phyloP scores from a whole-genome alignment of 1,284 basidiomycete genomes.

The Apiotrichum sp. region DNA sequence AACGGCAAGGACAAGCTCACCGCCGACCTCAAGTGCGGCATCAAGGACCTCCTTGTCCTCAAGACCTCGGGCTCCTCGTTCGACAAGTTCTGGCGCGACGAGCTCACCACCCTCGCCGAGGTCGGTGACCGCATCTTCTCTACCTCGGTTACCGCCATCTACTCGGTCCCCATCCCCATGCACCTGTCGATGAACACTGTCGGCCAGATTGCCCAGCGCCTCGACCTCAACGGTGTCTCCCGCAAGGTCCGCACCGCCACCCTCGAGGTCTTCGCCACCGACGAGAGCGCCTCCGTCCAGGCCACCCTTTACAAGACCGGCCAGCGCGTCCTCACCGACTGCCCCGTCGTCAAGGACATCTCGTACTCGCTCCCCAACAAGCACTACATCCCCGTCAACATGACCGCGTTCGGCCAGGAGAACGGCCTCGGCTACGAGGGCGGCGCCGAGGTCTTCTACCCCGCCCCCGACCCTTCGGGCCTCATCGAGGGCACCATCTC shows the following conservation, averaged over 20 bases:
- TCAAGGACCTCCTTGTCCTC: constrained; percentile 75
- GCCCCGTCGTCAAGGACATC: constrained; percentile 58
- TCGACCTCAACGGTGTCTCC: constrained; percentile 56
- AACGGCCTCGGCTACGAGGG: constrained; percentile 55
- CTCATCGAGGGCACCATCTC: constrained; percentile 49
- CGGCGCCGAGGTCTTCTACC: constrained; percentile 73
- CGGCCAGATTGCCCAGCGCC: constrained; percentile 53
- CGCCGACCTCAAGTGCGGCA: constrained; percentile 61
- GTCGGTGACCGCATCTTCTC: constrained; percentile 72
- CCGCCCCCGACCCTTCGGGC: constrained; percentile 62
- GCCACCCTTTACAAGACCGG: constrained; percentile 89
- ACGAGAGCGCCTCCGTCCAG: constrained; percentile 89
- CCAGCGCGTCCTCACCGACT: constrained; percentile 62
- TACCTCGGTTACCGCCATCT: constrained; percentile 69
- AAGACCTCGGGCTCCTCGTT: constrained; percentile 87
- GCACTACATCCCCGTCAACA: constrained; percentile 63
- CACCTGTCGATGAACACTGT: constrained; percentile 51
- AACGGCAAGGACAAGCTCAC: constrained; percentile 50
- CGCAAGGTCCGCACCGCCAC: constrained; percentile 60
- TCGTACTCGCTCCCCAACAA: constrained; percentile 84
- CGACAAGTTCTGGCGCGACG: constrained; percentile 72
- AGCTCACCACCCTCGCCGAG: constrained; percentile 75
- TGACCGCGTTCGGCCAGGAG: constrained; percentile 42
- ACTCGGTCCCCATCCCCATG: constrained; percentile 55
- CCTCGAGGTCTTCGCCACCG: constrained; percentile 73